Evolutionary conservation across 2,329 filamentous ascomycete genomes (phyloP).

Genomic region (Septoria linicola): DNA sequence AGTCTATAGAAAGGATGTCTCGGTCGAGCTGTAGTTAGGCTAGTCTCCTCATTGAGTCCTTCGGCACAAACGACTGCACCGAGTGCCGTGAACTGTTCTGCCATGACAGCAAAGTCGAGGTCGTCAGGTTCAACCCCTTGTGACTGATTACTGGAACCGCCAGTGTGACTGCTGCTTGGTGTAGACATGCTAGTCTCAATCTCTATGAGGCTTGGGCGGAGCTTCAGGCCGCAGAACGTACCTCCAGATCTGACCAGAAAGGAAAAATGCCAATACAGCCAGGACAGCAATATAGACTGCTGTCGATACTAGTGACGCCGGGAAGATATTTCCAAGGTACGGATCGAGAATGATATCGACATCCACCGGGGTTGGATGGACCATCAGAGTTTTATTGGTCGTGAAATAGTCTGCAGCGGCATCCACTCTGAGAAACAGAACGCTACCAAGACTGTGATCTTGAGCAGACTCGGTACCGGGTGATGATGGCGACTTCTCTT

Average conservation of each 20-base stretch:
- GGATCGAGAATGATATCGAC: constrained; percentile 85
- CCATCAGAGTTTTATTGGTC: constrained; percentile 72
- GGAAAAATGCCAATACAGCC: constrained; percentile 52
- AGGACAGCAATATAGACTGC: constrained; percentile 66
- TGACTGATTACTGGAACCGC: background rate
- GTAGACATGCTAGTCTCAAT: constrained; percentile 23
- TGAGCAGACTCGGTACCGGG: background rate
- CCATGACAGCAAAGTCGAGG: background rate
- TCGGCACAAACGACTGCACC: no score
- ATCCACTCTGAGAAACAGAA: constrained; percentile 69
- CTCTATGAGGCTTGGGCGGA: constrained; percentile 27
- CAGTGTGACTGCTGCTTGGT: background rate
- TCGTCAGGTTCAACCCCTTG: background rate
- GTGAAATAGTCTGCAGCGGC: constrained; percentile 85
- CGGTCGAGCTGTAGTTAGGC: constrained; percentile 10
- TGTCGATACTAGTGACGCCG: constrained; percentile 72
- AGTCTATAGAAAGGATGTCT: constrained; percentile 42
- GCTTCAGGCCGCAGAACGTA: constrained; percentile 25
- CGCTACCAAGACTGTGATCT: constrained; percentile 13
- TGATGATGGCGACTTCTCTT: constrained; percentile 15
- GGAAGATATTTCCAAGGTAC: constrained; percentile 75
- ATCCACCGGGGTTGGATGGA: constrained; percentile 66
- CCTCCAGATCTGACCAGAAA: constrained; percentile 49
- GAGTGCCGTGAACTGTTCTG: constrained; percentile 7
- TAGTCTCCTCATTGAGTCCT: no score